A percentile compares a stretch with the other conserved stretches of the same genome.
Conservation (phyloP, 192 early-diverging fungal species). For the Backusella sp. region DNA sequence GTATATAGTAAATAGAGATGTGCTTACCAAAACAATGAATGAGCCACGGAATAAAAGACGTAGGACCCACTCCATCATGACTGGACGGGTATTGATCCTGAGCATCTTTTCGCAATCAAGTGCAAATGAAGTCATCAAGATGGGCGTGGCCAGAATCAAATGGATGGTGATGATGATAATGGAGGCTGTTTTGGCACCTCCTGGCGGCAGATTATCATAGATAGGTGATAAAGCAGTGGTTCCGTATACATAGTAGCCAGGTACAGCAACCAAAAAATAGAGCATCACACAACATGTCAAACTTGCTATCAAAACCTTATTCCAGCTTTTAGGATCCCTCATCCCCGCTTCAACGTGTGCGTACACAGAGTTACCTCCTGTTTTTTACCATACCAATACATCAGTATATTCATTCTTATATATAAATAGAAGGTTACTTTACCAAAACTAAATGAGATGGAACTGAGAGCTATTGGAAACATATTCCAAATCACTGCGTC, state of each 20-base stretch:
- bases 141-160: slow-evolving; percentile 75
- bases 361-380: slow-evolving; percentile 71
- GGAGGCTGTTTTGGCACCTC: slow-evolving; percentile 52
- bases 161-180: slow-evolving; percentile 73
- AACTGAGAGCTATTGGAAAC: slow-evolving; percentile 75
- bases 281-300: slow-evolving; percentile 58
- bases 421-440: slow-evolving; percentile 27
- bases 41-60: slow-evolving; percentile 51
- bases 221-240: slow-evolving; percentile 57
- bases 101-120: slow-evolving; percentile 62
- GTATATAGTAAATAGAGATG: slow-evolving; percentile 1
- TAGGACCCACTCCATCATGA: slow-evolving; percentile 46
- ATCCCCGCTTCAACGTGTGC: slow-evolving; percentile 76
- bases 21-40: slow-evolving; percentile 50
- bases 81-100: slow-evolving; percentile 40
- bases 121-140: slow-evolving; percentile 68
- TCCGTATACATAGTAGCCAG: slow-evolving; percentile 76
- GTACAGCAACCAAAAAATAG: slow-evolving; percentile 67
- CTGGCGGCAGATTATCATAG: slow-evolving; percentile 61
- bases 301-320: slow-evolving; percentile 52
- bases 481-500: slow-evolving; percentile 57
- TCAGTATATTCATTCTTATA: not conserved
- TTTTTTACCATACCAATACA: not conserved
- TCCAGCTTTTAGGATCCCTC: slow-evolving; percentile 65
- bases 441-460: slow-evolving; percentile 48